Percentiles rank a stretch among this genome's conserved stretches.
Evolutionary conservation across 2,329 filamentous ascomycete genomes (phyloP).

Genomic region (Passalora sequoiae): DNA sequence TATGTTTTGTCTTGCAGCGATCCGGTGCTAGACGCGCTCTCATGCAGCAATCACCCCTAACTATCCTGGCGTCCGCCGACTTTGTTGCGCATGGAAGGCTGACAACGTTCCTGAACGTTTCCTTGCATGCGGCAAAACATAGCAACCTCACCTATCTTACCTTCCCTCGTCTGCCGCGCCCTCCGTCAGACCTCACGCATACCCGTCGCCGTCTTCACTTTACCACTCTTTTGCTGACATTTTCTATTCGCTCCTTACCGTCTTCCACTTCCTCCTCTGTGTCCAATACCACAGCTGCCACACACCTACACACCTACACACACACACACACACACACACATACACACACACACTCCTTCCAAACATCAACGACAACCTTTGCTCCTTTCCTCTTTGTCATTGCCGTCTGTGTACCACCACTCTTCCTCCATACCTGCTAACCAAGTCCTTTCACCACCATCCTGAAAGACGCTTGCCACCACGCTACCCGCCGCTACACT

Average conservation of each 20-base stretch:
- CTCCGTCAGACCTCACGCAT: no score
- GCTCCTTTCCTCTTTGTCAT: conserved; percentile 5
- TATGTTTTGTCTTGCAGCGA: conserved; percentile 3
- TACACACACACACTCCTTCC: no score
- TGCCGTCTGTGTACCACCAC: conserved; percentile 4
- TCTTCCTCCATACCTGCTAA: neutral
- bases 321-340: conserved; percentile 1
- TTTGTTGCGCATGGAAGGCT: conserved; percentile 1
- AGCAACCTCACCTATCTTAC: neutral
- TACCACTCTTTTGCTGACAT: no score
- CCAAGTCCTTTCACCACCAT: conserved; percentile 5
- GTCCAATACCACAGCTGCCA: neutral
- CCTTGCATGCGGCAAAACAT: conserved; percentile 3
- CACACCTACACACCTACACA: no score
- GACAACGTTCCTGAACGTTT: conserved; percentile 1
- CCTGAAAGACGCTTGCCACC: conserved; percentile 11
- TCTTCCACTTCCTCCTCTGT: no score
- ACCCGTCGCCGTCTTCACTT: no score
- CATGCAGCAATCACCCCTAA: neutral
- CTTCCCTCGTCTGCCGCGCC: neutral
- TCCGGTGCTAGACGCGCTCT: neutral
- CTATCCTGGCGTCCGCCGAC: conserved; percentile 1
- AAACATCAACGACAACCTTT: no score
- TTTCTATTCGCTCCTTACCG: conserved; percentile 4
- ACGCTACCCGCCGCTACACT: neutral